Evolutionary conservation across 2,329 filamentous ascomycete genomes (phyloP), one percentile per base, ranked within the genome.

Genomic region (Colletotrichum sublineola): DNA sequence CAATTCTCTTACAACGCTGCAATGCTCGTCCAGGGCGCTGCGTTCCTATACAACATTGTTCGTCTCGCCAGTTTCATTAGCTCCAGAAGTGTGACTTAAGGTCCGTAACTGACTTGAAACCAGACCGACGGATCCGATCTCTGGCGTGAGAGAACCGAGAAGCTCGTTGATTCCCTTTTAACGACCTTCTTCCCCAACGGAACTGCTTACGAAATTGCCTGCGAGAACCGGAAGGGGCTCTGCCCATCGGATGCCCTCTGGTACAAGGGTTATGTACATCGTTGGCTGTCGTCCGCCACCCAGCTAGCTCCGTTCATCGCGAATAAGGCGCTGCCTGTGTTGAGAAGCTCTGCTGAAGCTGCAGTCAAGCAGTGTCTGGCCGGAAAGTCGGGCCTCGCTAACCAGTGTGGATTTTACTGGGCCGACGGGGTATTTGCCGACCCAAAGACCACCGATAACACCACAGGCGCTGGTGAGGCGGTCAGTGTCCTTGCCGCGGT

Each of bases 131-230:
- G 62, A n/a, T 69, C 71, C 20, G 65, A 64, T 4, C 7, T 66
- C 36, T 73, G 74, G 72, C 50, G 84, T 60, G 76, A 77, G 0
- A 85, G 87, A n/a, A 77, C 89, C 5, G 78, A 85, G 36, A 81
- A 80, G 57, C 77, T 84, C 2, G 67, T 82, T 18, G 75, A 80
- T 12, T 75, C 79, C 36, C 89, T 6, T 18, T 60, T 85, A 18
- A 75, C 80, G 12, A 77, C 82, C 71, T 88, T 88, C 79, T 87
- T 87, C 80, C 83, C 83, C 55, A 79, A 87, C 40, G 85, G 85
- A 53, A 83, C 91, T 73, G 89, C 92, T 76, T 88, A 83, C 61
- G 93, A 94, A 79, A 79, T 87, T 20, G 84, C 88, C 4, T 93
- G 92, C 80, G 90, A 92, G 75, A 73, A 76, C 42, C 80, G 82